Percentiles rank a stretch among this genome's conserved stretches.
These are phyloP conservation scores for Lepidium didymum DNA, from an alignment of 345 rosid genomes.

Conservation along the genomic window DNA sequence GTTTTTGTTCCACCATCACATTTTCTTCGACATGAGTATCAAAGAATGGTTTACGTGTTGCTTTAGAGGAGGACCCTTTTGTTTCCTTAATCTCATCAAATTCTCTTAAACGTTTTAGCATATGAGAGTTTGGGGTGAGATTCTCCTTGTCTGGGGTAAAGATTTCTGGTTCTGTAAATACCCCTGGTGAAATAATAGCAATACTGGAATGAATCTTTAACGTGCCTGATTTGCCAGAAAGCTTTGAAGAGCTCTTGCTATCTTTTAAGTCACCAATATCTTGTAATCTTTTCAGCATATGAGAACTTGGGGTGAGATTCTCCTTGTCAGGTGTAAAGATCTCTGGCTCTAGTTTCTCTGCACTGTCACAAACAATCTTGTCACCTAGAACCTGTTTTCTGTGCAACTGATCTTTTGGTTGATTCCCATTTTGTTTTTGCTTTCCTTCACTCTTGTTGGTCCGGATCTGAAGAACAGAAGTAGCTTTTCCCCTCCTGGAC, in stretches of 20 bases:
- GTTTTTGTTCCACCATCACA: constrained; percentile 28
- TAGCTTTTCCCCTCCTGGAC: constrained; percentile 79
- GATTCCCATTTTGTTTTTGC: constrained; percentile 14
- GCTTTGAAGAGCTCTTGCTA: constrained; percentile 26
- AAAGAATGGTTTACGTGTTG: constrained; percentile 29
- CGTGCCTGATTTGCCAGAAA: neutral
- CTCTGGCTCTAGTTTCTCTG: constrained; percentile 48
- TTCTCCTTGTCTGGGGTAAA: constrained; percentile 83
- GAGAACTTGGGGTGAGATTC: constrained; percentile 63
- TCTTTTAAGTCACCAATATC: constrained; percentile 40
- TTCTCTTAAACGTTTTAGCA: constrained; percentile 41
- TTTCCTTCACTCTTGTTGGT: constrained; percentile 45
- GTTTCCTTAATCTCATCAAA: constrained; percentile 35
- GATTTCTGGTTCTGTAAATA: constrained; percentile 41
- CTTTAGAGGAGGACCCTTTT: constrained; percentile 28
- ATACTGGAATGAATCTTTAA: neutral
- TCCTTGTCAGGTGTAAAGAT: constrained; percentile 70
- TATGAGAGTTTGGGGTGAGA: constrained; percentile 48
- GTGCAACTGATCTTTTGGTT: constrained; percentile 28
- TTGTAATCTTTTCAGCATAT: constrained; percentile 37
- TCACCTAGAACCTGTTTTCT: constrained; percentile 25
- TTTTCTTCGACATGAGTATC: constrained; percentile 30
- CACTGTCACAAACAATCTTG: constrained; percentile 27
- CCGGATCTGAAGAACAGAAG: constrained; percentile 44
- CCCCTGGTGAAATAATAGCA: neutral